Conservation (phyloP, 495 filamentous ascomycete species). For the Xylaria nigripes region DNA sequence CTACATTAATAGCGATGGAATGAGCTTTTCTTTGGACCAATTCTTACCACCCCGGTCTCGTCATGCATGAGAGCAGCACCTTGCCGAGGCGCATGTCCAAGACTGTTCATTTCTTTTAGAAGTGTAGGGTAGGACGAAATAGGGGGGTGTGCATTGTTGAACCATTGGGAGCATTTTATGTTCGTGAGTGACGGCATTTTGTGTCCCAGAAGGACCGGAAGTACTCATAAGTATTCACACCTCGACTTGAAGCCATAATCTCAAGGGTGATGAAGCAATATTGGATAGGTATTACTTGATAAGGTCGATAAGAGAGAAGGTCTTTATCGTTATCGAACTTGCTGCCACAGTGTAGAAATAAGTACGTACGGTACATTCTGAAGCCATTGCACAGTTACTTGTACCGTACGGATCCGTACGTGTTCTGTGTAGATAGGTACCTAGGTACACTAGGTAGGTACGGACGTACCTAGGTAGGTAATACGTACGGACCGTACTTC, state of each 20-base stretch:
- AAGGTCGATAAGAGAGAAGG: no score
- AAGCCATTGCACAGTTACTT: no score
- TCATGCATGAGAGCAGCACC: slow-evolving; percentile 30
- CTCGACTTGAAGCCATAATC: background rate
- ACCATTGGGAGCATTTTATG: background rate
- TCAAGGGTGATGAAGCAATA: background rate
- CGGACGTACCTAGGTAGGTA: no score
- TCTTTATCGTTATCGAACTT: no score
- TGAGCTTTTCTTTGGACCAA: slow-evolving; percentile 40
- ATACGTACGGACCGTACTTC: no score
- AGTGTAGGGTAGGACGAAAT: background rate
- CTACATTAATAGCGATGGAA: slow-evolving; percentile 38
- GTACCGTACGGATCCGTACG: no score
- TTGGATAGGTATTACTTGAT: no score
- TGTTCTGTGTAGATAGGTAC: no score
- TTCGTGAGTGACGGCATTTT: background rate
- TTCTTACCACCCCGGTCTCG: slow-evolving; percentile 37
- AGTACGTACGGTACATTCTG: no score
- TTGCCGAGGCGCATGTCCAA: slow-evolving; percentile 19
- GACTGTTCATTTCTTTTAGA: slow-evolving; percentile 8
- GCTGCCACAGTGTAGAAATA: no score
- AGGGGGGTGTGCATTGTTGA: background rate
- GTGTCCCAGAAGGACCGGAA: background rate
- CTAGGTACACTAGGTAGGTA: no score
- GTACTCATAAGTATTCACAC: background rate